Evolutionary conservation across 257 asterid species (phyloP), one percentile per base, ranked within the genome.

Genomic region (Linderniella brevidens): DNA sequence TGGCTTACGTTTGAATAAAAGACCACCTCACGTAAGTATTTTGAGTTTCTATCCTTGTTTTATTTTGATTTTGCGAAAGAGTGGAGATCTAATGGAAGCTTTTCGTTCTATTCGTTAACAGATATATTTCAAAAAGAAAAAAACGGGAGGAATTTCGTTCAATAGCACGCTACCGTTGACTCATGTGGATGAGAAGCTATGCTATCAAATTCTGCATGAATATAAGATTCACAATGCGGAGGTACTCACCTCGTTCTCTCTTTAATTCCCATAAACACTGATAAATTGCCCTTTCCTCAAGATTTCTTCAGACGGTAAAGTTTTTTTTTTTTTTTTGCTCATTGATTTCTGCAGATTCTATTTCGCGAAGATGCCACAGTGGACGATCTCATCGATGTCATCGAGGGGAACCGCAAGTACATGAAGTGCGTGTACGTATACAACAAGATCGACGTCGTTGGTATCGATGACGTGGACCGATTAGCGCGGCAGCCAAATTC

Each of bases 191-290:
- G 98, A 90, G 83, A 90, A 90, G 75, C 93, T 90, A 46, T 90
- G 98, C 75, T 90, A 90, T 77, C 98, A 90, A 61, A 90, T 90
- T 52, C 58, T 90, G 59, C 98, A 90, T 4, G 98, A 90, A 63
- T 90, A 85, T 80, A 90, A 90, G 77, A 85, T 90, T 68, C 98
- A 90, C 82, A 90, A 90, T 69, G 98, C 98, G 37, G 96, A 90
- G 96, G 98, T 90, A 48, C 45, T 25, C 40, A 41, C 17, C 25
- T 46, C 48, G 17, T 38, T 56, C 41, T 19, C n/a, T n/a, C n/a
- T n/a, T n/a, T n/a, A n/a, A n/a, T n/a, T n/a, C n/a, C n/a, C n/a
- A n/a, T n/a, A n/a, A n/a, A n/a, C n/a, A n/a, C n/a, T n/a, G n/a
- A n/a, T n/a, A n/a, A n/a, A n/a, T n/a, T n/a, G n/a, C n/a, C n/a